Conservation (phyloP, 2,329 filamentous ascomycete species). For the Pseudopyrenochaeta lycopersici region DNA sequence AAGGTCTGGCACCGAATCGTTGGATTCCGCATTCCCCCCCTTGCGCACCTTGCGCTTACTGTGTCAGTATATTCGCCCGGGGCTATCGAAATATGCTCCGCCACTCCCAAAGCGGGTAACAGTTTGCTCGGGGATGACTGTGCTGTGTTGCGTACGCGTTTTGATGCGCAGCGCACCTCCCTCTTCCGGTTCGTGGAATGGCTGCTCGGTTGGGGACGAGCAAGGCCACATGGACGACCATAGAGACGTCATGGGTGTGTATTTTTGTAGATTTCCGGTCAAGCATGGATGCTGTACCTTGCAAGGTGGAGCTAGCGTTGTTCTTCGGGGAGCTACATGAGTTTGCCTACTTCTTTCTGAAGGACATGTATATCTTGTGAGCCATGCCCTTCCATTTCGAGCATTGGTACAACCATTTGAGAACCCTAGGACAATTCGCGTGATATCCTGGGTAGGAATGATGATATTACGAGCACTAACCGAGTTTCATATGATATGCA, state of each 20-base stretch:
- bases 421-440: too few species aligned
- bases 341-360: too few species aligned
- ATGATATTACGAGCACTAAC: too few species aligned
- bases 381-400: too few species aligned
- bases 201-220: background rate
- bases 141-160: background rate
- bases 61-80: background rate
- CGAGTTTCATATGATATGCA: too few species aligned
- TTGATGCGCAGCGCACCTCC: background rate
- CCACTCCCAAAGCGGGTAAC: background rate
- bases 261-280: background rate
- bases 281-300: background rate
- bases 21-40: background rate
- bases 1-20: background rate
- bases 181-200: background rate
- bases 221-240: background rate
- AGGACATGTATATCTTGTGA: too few species aligned
- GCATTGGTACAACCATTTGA: too few species aligned
- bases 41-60: background rate
- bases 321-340: too few species aligned
- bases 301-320: background rate
- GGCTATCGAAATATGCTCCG: constrained; percentile 1
- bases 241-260: background rate
- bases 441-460: too few species aligned
- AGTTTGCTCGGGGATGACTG: background rate